Evolutionary conservation across 2,329 filamentous ascomycete species (phyloP), one percentile per base, ranked within the genome.

Genomic region (Alternaria arborescens): DNA sequence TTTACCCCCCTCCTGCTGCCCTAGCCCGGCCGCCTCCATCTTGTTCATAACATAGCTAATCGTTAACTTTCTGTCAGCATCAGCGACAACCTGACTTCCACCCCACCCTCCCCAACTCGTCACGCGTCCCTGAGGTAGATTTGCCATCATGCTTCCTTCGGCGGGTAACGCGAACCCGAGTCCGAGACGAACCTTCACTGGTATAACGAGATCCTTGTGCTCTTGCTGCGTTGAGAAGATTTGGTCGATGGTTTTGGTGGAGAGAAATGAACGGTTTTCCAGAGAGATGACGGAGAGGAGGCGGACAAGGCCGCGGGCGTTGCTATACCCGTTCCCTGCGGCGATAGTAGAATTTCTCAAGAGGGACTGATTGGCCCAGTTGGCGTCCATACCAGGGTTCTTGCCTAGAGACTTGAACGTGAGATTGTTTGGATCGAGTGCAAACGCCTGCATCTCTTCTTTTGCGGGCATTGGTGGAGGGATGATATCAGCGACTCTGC

Each of bases 31-130:
- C 43, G 38, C 50, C 2, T 47, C 53, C 65, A 71, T 71, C 51
- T 67, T 68, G 10, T 71, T 71, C 68, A 71, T 69, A 18, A 64
- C 44, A 50, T 71, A 71, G 1, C 52, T 41, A 36, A 71, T 54
- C 5, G 65, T 68, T 24, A 71, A 11, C 10, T 52, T 52, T 4
- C 66, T 42, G 2, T 65, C 68, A 5, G 63, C 58, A 48, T 69
- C 68, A 34, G 62, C 61, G 1, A 69, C 28, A 10, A 52, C 61
- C 18, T 64, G 44, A 22, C 60, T 64, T 2, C 68, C 68, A 7
- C 67, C 65, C 68, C 68, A 71, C 1, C 68, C 68, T 2, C 67
- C 65, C 68, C 68, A 71, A n/a, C 52, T 52, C 12, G 52, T 62
- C 7, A 64, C 44, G 51, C 46, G 44, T 3, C 68, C 68, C 14